Base-by-base conservation (phyloP, 2,329 filamentous ascomycete species). In the Botrytis cinerea region DNA sequence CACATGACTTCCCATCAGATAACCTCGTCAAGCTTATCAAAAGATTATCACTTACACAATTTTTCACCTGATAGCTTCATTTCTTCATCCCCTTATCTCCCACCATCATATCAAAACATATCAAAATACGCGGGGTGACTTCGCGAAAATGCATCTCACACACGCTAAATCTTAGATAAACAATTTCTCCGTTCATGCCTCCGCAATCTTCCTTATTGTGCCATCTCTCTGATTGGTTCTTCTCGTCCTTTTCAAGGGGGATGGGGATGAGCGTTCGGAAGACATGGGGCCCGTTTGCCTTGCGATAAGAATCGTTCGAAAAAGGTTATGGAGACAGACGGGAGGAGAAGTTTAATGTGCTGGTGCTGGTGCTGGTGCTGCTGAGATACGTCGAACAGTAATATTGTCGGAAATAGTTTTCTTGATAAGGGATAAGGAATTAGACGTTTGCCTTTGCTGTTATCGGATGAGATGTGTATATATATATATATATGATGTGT, bases 51-150 rank as follows among this genome's bases (percentile, higher is more conserved):
- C 63, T 66, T 66, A 66, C 63, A 66, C 63, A 35, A 48, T 66
- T 38, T 38, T 66, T 66, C 63, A 66, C 63, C 45, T 66, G 45
- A 66, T 66, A 66, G 45, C 63, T 66, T 66, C 63, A 62, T 62
- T 62, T 43, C 38, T 18, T 28, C 38, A 28, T 38, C 28, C 12
- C 45, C 63, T 66, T 66, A 66, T 66, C 63, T 66, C 45, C 40
- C n/a, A 4, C 16, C n/a, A 1, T 28, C 60, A 9, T 43, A 43
- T 62, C 60, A 43, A 43, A 43, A 43, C 60, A 9, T 43, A 43
- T 62, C 60, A 43, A 43, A 43, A 43, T 43, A 62, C 60, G 60
- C 60, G 60, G 60, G 60, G 60, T 62, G 38, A 40, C 60, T 62
- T 40, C 60, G 60, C 38, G 25, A 43, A 62, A 62, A 43, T 62